Evolutionary conservation across 106 monocot genomes (phyloP).

Genomic region (Dioscorea zingiberensis): DNA sequence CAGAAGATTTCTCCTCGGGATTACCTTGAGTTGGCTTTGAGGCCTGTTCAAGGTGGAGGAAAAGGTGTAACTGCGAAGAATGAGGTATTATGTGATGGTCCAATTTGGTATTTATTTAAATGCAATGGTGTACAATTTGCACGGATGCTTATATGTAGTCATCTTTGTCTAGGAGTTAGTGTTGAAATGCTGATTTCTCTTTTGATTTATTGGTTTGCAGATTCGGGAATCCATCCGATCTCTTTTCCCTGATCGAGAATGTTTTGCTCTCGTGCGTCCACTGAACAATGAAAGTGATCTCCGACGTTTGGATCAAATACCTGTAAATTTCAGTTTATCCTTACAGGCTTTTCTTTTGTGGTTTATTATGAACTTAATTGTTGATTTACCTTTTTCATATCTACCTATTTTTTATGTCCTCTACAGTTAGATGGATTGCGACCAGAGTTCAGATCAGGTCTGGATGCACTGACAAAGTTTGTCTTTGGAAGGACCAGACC

Average conservation of each 20-base stretch:
- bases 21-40: conserved; percentile 90
- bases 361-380: neutral
- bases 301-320: conserved; percentile 85
- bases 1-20: conserved; percentile 82
- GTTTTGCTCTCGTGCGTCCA: conserved; percentile 90
- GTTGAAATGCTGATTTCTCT: neutral
- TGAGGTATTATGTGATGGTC: conserved; percentile 42
- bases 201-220: conserved; percentile 18
- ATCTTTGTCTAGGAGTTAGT: neutral
- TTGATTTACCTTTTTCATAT: neutral
- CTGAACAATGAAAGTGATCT: conserved; percentile 88
- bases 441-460: conserved; percentile 73
- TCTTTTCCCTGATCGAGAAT: conserved; percentile 96
- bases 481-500: conserved; percentile 86
- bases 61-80: conserved; percentile 74
- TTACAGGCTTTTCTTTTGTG: neutral
- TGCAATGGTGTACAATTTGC: too few relatives aligned
- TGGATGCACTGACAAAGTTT: conserved; percentile 83
- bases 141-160: too few relatives aligned
- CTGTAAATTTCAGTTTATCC: conserved; percentile 38
- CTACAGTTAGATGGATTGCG: conserved; percentile 75
- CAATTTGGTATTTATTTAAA: too few relatives aligned
- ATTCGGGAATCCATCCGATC: conserved; percentile 93
- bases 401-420: neutral
- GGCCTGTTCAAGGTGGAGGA: conserved; percentile 63